Percentiles rank a stretch among this genome's conserved stretches.
Conservation (phyloP, 2,329 filamentous ascomycete genomes). For the Ophiostoma triangulosporum region DNA sequence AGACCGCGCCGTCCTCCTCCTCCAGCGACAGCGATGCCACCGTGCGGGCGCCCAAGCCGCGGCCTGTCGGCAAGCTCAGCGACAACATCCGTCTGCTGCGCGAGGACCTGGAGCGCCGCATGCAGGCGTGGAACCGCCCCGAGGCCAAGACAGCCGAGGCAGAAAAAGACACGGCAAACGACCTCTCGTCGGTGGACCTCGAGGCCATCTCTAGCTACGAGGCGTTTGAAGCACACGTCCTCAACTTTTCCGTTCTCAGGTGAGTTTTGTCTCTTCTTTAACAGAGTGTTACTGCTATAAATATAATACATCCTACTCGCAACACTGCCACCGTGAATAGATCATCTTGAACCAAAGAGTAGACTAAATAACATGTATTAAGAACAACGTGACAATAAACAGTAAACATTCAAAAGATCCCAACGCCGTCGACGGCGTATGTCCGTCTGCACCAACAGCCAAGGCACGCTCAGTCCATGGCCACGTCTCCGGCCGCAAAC, state of each 20-base stretch:
- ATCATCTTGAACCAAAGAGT: not conserved
- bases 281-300: too few species aligned
- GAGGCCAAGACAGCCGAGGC: too few species aligned
- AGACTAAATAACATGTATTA: not conserved
- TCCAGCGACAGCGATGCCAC: not conserved
- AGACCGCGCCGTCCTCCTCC: not conserved
- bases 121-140: constrained; percentile 4
- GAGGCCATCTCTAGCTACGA: not conserved
- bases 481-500: constrained; percentile 41
- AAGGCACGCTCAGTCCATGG: constrained; percentile 43
- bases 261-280: too few species aligned
- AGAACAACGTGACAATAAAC: not conserved
- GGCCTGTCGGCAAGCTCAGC: constrained; percentile 4
- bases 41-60: too few species aligned
- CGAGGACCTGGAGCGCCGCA: constrained; percentile 7
- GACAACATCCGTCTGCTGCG: constrained; percentile 6
- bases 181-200: not conserved
- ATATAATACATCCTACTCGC: too few species aligned
- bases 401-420: not conserved
- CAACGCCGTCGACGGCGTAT: constrained; percentile 1
- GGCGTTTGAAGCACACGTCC: not conserved
- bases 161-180: not conserved
- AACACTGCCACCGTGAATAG: too few species aligned
- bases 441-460: not conserved
- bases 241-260: not conserved